phyloP scores from a whole-genome alignment of 805 yeast genomes.

The Yamadazyma nakazawae region DNA sequence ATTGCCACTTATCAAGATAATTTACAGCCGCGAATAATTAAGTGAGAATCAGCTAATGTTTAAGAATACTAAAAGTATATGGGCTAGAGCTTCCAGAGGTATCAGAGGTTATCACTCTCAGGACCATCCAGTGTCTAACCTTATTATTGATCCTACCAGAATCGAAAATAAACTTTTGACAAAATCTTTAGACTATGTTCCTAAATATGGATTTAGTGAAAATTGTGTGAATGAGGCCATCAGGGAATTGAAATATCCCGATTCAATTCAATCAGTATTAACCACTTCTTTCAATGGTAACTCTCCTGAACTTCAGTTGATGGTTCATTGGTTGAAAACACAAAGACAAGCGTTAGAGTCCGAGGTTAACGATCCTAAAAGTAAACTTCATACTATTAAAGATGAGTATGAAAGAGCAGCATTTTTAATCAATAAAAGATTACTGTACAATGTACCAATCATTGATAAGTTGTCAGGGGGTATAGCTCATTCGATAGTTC shows the following conservation, averaged over 20 bases:
- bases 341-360: conserved; percentile 37
- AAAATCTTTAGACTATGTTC: conserved; percentile 42
- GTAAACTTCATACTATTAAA: conserved; percentile 26
- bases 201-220: conserved; percentile 49
- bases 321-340: conserved; percentile 48
- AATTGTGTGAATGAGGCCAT: conserved; percentile 49
- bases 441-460: conserved; percentile 49
- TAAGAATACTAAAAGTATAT: neutral
- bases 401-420: conserved; percentile 44
- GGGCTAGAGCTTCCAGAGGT: neutral
- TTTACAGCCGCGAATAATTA: conserved; percentile 5
- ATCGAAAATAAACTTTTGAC: conserved; percentile 42
- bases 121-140: conserved; percentile 34
- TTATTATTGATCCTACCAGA: conserved; percentile 25
- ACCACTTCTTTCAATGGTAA: conserved; percentile 37
- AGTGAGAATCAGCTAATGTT: conserved; percentile 3
- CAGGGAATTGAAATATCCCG: conserved; percentile 47
- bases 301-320: conserved; percentile 53
- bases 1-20: neutral
- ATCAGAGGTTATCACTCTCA: conserved; percentile 29
- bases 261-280: conserved; percentile 44
- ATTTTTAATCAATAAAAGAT: conserved; percentile 46
- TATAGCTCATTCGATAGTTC: conserved; percentile 60
- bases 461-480: conserved; percentile 45
- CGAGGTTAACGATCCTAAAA: conserved; percentile 12